Conservation (phyloP, 345 rosid genomes). For the Pseudoturritis turrita region DNA sequence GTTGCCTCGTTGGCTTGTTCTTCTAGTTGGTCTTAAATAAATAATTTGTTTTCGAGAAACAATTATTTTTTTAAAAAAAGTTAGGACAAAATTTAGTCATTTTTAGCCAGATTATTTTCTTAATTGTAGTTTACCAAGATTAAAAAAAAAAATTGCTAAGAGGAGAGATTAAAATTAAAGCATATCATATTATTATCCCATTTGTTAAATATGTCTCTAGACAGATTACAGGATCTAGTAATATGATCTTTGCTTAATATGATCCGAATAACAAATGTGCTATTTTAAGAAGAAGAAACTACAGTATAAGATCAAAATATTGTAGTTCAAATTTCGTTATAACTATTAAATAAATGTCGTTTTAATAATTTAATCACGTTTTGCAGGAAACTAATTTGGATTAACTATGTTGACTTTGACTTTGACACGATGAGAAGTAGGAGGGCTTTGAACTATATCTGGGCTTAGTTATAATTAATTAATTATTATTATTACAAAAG, state of each 20-base stretch:
- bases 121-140: not conserved
- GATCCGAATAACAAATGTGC: not conserved
- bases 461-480: no score
- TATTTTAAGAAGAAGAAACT: no score
- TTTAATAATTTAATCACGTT: not conserved
- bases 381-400: not conserved
- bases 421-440: not conserved
- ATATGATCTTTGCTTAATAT: not conserved
- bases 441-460: not conserved
- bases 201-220: not conserved
- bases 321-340: no score
- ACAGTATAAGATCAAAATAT: no score
- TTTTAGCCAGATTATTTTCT: not conserved
- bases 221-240: not conserved
- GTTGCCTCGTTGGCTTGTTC: constrained; percentile 6
- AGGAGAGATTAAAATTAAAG: no score
- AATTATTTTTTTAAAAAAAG: no score
- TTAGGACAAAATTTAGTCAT: no score
- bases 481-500: no score
- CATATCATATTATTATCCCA: not conserved
- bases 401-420: not conserved
- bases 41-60: not conserved
- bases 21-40: not conserved
- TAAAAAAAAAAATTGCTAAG: no score
- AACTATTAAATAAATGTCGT: not conserved